Percentiles rank a stretch among this genome's conserved stretches.
Evolutionary conservation across 768 basidiomycete genomes (phyloP).

Genomic region (Trametes cinnabarina): DNA sequence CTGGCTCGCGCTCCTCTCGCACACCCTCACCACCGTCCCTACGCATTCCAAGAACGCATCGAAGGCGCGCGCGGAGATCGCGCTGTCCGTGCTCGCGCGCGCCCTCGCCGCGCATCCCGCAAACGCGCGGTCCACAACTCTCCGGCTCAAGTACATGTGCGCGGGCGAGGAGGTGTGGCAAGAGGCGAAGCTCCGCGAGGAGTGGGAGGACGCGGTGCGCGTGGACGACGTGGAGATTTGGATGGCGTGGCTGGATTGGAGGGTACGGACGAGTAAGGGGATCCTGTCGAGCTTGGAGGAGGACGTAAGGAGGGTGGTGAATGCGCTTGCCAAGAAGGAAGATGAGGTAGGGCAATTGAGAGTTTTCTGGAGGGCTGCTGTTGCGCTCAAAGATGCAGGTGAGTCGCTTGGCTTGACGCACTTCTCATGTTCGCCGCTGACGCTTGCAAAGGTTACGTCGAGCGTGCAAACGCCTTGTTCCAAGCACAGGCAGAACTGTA

Average conservation of each 20-base stretch:
- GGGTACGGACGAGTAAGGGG: slow-evolving; percentile 45
- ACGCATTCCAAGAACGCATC: slow-evolving; percentile 63
- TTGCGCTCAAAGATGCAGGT: slow-evolving; percentile 69
- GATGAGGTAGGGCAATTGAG: slow-evolving; percentile 48
- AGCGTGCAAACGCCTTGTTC: slow-evolving; percentile 74
- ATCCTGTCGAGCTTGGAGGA: slow-evolving; percentile 54
- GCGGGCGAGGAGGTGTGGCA: slow-evolving; percentile 75
- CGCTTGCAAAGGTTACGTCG: slow-evolving; percentile 54
- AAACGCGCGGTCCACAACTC: slow-evolving; percentile 46
- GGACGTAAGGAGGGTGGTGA: slow-evolving; percentile 48
- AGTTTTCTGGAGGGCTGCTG: slow-evolving; percentile 68
- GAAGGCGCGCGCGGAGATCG: slow-evolving; percentile 67
- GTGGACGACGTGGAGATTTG: slow-evolving; percentile 57
- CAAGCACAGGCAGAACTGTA: slow-evolving; percentile 86
- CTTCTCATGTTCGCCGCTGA: background rate
- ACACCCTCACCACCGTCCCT: slow-evolving; percentile 62
- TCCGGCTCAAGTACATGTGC: slow-evolving; percentile 65
- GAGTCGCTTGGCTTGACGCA: slow-evolving; percentile 20
- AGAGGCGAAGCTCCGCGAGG: slow-evolving; percentile 47
- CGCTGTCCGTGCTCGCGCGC: slow-evolving; percentile 62
- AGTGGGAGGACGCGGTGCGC: slow-evolving; percentile 69
- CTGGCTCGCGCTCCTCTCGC: slow-evolving; percentile 66
- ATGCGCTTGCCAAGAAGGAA: slow-evolving; percentile 34
- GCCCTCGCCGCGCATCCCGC: slow-evolving; percentile 56
- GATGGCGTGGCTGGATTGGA: slow-evolving; percentile 83